Percentiles rank a stretch among this genome's conserved stretches.
phyloP scores from a whole-genome alignment of 345 rosid species.

The Hirschfeldia incana region DNA sequence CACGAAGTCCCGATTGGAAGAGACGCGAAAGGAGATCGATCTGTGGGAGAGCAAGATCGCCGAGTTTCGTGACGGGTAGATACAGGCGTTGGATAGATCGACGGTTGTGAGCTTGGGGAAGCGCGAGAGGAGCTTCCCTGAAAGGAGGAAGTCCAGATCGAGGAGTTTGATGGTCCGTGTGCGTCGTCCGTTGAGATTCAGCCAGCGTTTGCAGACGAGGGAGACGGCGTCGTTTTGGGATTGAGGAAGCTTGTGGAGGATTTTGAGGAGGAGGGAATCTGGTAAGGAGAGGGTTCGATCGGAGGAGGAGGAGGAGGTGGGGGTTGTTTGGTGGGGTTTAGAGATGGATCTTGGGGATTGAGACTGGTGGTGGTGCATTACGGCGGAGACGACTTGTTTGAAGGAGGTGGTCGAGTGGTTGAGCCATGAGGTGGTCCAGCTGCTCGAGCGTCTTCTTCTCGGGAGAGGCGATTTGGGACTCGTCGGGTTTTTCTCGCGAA shows the following conservation, averaged over 20 bases:
- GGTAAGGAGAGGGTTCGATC: slow-evolving; percentile 73
- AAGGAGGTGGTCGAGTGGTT: slow-evolving; percentile 53
- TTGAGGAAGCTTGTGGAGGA: slow-evolving; percentile 59
- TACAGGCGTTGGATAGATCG: slow-evolving; percentile 53
- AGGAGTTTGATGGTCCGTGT: slow-evolving; percentile 52
- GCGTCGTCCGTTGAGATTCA: slow-evolving; percentile 71
- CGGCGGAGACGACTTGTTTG: slow-evolving; percentile 55
- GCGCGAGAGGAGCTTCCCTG: slow-evolving; percentile 62
- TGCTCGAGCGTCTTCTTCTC: slow-evolving; percentile 49
- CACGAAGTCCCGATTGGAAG: slow-evolving; percentile 37
- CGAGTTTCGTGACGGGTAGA: slow-evolving; percentile 49
- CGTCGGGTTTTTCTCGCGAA: slow-evolving; percentile 44
- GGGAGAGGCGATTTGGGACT: slow-evolving; percentile 44
- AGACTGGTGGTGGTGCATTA: slow-evolving; percentile 41
- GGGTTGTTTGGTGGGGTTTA: slow-evolving; percentile 42
- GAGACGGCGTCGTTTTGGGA: slow-evolving; percentile 52
- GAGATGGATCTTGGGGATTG: slow-evolving; percentile 43
- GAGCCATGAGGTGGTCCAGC: slow-evolving; percentile 65
- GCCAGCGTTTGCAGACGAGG: slow-evolving; percentile 89
- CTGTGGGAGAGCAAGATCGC: slow-evolving; percentile 52
- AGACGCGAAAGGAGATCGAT: slow-evolving; percentile 47
- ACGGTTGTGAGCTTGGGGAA: slow-evolving; percentile 71
- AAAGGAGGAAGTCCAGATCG: slow-evolving; percentile 71
- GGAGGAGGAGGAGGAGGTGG: slow-evolving; percentile 34
- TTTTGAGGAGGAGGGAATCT: slow-evolving; percentile 70